Conservation (phyloP, 2,329 filamentous ascomycete genomes). For the Penicillium occitanis region DNA sequence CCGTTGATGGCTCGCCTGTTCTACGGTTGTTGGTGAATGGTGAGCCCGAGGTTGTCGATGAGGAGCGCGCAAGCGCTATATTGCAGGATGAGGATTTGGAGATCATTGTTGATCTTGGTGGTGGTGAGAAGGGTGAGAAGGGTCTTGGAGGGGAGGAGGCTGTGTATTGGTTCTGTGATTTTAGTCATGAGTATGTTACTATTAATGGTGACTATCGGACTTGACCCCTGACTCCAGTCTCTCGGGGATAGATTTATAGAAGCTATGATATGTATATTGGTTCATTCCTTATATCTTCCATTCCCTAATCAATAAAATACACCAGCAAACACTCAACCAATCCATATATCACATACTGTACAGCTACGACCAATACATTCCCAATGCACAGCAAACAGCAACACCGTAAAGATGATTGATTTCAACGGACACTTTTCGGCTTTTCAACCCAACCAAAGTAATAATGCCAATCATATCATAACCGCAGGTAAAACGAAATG, state of each 20-base stretch:
- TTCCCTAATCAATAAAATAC: neutral
- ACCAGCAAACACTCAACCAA: neutral
- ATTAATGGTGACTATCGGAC: constrained; percentile 66
- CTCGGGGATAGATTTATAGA: neutral
- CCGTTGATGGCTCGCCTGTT: constrained; percentile 56
- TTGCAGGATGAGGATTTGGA: constrained; percentile 63
- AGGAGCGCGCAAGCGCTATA: constrained; percentile 59
- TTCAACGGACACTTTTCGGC: neutral
- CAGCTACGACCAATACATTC: constrained; percentile 1
- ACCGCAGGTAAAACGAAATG: neutral
- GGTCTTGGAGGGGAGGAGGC: constrained; percentile 53
- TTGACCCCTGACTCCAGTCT: neutral
- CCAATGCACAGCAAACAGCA: constrained; percentile 9
- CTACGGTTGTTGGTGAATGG: constrained; percentile 60
- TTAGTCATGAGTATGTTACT: constrained; percentile 68
- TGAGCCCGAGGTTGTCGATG: constrained; percentile 63
- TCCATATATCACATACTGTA: constrained; percentile 6
- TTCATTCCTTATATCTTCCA: neutral
- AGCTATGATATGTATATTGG: neutral
- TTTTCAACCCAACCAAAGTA: constrained; percentile 3
- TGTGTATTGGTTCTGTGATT: constrained; percentile 66
- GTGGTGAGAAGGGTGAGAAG: constrained; percentile 45
- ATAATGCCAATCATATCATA: constrained; percentile 5
- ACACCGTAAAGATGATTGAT: constrained; percentile 6
- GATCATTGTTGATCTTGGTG: constrained; percentile 60